Conservation (phyloP, 768 basidiomycete species). For the Lepiota venenata region DNA sequence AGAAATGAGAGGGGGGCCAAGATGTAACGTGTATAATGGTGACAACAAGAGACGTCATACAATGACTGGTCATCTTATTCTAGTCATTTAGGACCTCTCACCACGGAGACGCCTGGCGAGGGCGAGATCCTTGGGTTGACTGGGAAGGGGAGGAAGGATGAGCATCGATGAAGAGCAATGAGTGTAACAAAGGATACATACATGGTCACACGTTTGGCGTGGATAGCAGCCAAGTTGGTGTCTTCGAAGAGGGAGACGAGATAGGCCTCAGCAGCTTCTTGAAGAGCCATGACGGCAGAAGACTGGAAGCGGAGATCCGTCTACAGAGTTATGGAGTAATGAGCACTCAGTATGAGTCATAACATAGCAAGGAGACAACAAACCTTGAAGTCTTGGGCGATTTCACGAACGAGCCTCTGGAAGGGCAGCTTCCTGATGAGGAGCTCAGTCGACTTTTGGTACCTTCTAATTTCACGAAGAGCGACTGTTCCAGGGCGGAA, state of each 20-base stretch:
- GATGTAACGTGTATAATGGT: background rate
- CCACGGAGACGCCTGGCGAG: slow-evolving; percentile 84
- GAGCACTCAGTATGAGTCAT: slow-evolving; percentile 8
- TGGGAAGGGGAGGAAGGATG: slow-evolving; percentile 28
- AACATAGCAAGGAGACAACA: background rate
- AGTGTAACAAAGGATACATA: slow-evolving; percentile 15
- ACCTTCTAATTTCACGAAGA: slow-evolving; percentile 96
- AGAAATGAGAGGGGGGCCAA: background rate
- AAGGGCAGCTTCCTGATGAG: slow-evolving; percentile 99
- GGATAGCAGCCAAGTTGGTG: slow-evolving; percentile 89
- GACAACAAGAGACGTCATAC: background rate
- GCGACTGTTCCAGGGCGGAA: slow-evolving; percentile 98
- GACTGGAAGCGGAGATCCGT: slow-evolving; percentile 95
- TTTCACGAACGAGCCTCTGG: slow-evolving; percentile 97
- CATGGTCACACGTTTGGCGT: slow-evolving; percentile 64
- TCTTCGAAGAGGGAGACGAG: slow-evolving; percentile 86
- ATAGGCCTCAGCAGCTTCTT: slow-evolving; percentile 91
- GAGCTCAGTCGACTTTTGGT: slow-evolving; percentile 98
- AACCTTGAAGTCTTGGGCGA: slow-evolving; percentile 96
- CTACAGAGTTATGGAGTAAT: slow-evolving; percentile 33
- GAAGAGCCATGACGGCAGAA: slow-evolving; percentile 90
- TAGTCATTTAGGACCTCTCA: slow-evolving; percentile 63
- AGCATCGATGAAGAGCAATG: slow-evolving; percentile 8
- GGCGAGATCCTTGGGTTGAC: slow-evolving; percentile 88
- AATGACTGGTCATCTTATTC: background rate